A percentile compares a stretch with the other conserved stretches of the same genome.
phyloP scores from a whole-genome alignment of 1,139 yeast genomes.

The Sugiyamaella pinicola region DNA sequence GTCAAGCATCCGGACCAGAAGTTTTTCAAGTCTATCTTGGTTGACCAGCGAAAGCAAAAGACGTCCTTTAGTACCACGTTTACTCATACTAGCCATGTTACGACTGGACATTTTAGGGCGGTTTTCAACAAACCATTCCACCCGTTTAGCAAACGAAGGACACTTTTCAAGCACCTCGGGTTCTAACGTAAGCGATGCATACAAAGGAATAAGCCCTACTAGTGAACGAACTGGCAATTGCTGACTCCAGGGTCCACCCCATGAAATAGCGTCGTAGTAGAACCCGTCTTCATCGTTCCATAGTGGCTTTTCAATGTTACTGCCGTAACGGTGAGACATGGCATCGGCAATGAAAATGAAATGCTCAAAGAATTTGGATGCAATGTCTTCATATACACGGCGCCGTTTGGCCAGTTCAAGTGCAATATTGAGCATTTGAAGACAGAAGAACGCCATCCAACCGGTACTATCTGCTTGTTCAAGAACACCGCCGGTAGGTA shows the following conservation, averaged over 20 bases:
- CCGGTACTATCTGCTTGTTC: slow-evolving; percentile 98
- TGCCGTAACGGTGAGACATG: slow-evolving; percentile 71
- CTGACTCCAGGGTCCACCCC: slow-evolving; percentile 73
- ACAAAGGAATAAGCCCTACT: slow-evolving; percentile 90
- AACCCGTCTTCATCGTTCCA: slow-evolving; percentile 93
- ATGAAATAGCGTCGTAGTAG: slow-evolving; percentile 88
- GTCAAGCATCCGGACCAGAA: slow-evolving; percentile 80
- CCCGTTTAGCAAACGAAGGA: slow-evolving; percentile 82
- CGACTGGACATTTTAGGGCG: slow-evolving; percentile 74
- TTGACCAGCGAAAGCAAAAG: slow-evolving; percentile 78
- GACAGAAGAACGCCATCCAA: slow-evolving; percentile 95
- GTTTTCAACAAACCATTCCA: slow-evolving; percentile 83
- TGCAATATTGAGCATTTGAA: slow-evolving; percentile 93
- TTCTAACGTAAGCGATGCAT: slow-evolving; percentile 88
- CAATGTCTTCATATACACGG: slow-evolving; percentile 90
- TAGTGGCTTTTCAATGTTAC: slow-evolving; percentile 58
- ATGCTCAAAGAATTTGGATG: slow-evolving; percentile 94
- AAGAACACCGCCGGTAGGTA: slow-evolving; percentile 89
- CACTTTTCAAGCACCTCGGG: slow-evolving; percentile 79
- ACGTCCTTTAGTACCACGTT: slow-evolving; percentile 86
- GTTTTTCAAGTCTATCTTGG: slow-evolving; percentile 75
- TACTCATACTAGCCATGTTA: slow-evolving; percentile 85
- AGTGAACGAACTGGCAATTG: slow-evolving; percentile 85
- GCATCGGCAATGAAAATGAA: slow-evolving; percentile 93
- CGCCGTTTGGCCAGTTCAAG: slow-evolving; percentile 85